phyloP scores from a whole-genome alignment of 1,284 basidiomycete genomes.

The Malassezia sympodialis region DNA sequence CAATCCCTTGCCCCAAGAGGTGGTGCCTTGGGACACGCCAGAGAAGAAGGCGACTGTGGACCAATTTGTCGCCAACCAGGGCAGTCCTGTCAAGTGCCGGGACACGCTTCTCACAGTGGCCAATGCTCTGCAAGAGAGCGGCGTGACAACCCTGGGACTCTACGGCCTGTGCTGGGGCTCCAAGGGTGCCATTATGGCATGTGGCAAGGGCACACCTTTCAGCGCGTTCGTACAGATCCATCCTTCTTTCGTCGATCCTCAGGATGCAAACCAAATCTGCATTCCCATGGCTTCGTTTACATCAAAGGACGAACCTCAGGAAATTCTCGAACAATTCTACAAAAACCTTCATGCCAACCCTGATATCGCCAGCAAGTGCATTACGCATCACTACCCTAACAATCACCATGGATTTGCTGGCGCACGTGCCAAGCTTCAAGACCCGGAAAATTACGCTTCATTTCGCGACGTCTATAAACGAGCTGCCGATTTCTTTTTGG shows the following conservation, averaged over 20 bases:
- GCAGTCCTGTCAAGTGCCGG: constrained; percentile 51
- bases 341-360: constrained; percentile 47
- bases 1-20: constrained; percentile 52
- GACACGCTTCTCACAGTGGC: constrained; percentile 53
- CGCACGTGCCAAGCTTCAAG: constrained; percentile 58
- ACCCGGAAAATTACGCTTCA: constrained; percentile 59
- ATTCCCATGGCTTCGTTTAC: constrained; percentile 58
- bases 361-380: constrained; percentile 53
- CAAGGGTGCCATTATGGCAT: constrained; percentile 16
- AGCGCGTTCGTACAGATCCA: constrained; percentile 25
- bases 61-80: constrained; percentile 17
- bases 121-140: constrained; percentile 51
- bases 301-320: constrained; percentile 56
- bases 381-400: constrained; percentile 54
- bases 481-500: constrained; percentile 22
- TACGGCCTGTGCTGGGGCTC: constrained; percentile 51
- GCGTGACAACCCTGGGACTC: constrained; percentile 52
- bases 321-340: constrained; percentile 52
- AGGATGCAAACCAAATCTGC: constrained; percentile 54
- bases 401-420: constrained; percentile 60
- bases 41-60: constrained; percentile 48
- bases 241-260: constrained; percentile 53
- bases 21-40: constrained; percentile 54
- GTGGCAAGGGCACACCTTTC: constrained; percentile 22
- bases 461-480: constrained; percentile 58